These are phyloP conservation scores for Euclidium syriacum DNA, from an alignment of 345 rosid genomes.

Conservation along the genomic window DNA sequence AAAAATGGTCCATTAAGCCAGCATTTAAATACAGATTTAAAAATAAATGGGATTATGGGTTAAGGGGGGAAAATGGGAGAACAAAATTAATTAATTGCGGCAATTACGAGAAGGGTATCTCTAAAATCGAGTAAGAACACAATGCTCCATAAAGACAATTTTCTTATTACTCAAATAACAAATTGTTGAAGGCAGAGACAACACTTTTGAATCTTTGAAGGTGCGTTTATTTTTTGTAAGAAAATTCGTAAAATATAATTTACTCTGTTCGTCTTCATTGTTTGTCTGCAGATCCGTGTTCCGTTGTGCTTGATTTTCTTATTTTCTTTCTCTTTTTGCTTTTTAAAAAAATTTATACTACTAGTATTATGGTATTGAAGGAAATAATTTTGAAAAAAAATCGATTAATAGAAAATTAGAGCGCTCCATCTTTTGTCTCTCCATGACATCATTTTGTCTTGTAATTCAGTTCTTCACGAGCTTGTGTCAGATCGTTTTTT, in stretches of 20 bases:
- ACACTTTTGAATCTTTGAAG: slow-evolving; percentile 26
- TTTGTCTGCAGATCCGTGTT: slow-evolving; percentile 35
- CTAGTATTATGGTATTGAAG: too few species aligned
- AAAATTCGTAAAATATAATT: not conserved
- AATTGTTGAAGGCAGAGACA: slow-evolving; percentile 15
- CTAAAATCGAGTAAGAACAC: slow-evolving; percentile 34
- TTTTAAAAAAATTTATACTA: too few species aligned
- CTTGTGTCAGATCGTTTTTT: slow-evolving; percentile 63
- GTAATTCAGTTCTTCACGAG: slow-evolving; percentile 82
- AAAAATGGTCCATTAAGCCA: not conserved
- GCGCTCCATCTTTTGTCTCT: slow-evolving; percentile 41
- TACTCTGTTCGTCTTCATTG: slow-evolving; percentile 29
- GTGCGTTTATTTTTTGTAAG: slow-evolving; percentile 6
- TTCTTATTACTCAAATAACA: not conserved
- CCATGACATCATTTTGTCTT: slow-evolving; percentile 78
- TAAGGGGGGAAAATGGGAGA: slow-evolving; percentile 13
- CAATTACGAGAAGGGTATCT: slow-evolving; percentile 31
- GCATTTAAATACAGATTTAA: not conserved
- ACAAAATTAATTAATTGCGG: slow-evolving; percentile 15
- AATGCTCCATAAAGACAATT: slow-evolving; percentile 31
- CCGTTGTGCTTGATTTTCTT: slow-evolving; percentile 25
- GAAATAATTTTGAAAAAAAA: not conserved
- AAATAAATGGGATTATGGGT: slow-evolving; percentile 23
- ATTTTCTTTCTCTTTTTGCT: slow-evolving; percentile 3
- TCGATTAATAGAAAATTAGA: slow-evolving; percentile 13